Conservation (phyloP, 2,329 filamentous ascomycete species). For the Calonectria fujianensis region DNA sequence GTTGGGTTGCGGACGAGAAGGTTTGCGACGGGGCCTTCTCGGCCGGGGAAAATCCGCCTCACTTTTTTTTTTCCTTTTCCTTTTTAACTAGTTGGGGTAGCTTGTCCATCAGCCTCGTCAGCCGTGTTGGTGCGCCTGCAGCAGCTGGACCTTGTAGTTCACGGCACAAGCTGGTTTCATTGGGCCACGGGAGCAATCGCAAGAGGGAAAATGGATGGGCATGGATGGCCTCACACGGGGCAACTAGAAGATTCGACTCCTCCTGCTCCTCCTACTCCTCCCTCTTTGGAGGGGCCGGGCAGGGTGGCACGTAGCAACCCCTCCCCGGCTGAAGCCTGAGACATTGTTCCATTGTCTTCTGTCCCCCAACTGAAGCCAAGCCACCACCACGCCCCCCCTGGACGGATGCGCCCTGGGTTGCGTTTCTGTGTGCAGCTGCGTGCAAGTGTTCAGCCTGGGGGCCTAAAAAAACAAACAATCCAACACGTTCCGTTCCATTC, state of each 20-base stretch:
- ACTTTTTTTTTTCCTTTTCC: conserved; percentile 7
- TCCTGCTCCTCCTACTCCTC: not conserved
- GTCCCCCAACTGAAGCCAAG: conserved; percentile 3
- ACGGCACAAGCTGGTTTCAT: not conserved
- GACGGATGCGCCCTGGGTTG: not conserved
- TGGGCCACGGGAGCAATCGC: conserved; percentile 13
- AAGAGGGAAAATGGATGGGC: not conserved
- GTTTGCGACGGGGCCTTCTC: conserved; percentile 12
- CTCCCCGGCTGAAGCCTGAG: conserved; percentile 18
- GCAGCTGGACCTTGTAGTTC: conserved; percentile 1
- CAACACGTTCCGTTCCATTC: conserved; percentile 33
- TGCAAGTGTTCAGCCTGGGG: not conserved
- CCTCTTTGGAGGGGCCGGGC: conserved; percentile 14
- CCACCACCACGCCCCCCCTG: not conserved
- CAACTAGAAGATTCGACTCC: conserved; percentile 54
- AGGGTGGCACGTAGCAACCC: conserved; percentile 19
- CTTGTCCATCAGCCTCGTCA: conserved; percentile 10
- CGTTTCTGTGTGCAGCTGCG: not conserved
- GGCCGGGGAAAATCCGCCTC: conserved; percentile 21
- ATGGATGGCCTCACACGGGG: conserved; percentile 31
- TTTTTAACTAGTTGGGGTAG: not conserved
- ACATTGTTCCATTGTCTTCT: conserved; percentile 11
- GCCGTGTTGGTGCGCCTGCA: conserved; percentile 20
- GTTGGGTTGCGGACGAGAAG: conserved; percentile 5
- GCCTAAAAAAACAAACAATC: conserved; percentile 5